Conservation (phyloP, 2,329 filamentous ascomycete genomes). For the Cryphonectria japonica region DNA sequence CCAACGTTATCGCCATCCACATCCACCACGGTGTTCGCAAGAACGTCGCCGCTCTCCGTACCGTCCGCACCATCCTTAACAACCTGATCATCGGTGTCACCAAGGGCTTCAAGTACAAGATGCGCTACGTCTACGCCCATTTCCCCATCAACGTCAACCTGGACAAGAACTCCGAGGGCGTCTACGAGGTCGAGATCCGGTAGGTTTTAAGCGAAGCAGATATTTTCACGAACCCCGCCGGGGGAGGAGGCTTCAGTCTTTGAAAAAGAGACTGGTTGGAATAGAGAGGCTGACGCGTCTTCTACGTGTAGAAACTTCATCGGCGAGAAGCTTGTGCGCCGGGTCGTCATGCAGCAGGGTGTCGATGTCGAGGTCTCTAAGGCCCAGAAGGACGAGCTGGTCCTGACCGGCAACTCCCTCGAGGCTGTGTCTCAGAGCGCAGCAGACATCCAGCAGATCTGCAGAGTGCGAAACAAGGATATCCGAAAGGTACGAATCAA, state of each 20-base stretch:
- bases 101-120: constrained; percentile 99
- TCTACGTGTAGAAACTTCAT: constrained; percentile 81
- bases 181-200: constrained; percentile 95
- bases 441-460: constrained; percentile 99
- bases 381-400: constrained; percentile 96
- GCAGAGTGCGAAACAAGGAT: constrained; percentile 99
- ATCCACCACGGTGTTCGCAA: constrained; percentile 98
- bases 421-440: constrained; percentile 98
- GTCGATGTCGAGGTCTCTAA: constrained; percentile 90
- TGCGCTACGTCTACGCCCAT: constrained; percentile 99
- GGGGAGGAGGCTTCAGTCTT: background rate
- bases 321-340: constrained; percentile 98
- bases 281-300: constrained; percentile 16
- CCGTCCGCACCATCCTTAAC: constrained; percentile 96
- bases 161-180: constrained; percentile 90
- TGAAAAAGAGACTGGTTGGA: background rate
- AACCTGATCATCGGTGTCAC: constrained; percentile 99
- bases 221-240: constrained; percentile 8
- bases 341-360: constrained; percentile 84
- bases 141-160: constrained; percentile 99
- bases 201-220: constrained; percentile 50
- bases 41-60: constrained; percentile 96
- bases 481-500: constrained; percentile 80
- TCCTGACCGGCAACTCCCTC: constrained; percentile 90
- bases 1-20: constrained; percentile 91